A percentile compares a stretch with the other conserved stretches of the same genome.
These are phyloP conservation scores for Phytophthora syringae DNA, from an alignment of 352 stramenopile genomes.

Conservation along the genomic window DNA sequence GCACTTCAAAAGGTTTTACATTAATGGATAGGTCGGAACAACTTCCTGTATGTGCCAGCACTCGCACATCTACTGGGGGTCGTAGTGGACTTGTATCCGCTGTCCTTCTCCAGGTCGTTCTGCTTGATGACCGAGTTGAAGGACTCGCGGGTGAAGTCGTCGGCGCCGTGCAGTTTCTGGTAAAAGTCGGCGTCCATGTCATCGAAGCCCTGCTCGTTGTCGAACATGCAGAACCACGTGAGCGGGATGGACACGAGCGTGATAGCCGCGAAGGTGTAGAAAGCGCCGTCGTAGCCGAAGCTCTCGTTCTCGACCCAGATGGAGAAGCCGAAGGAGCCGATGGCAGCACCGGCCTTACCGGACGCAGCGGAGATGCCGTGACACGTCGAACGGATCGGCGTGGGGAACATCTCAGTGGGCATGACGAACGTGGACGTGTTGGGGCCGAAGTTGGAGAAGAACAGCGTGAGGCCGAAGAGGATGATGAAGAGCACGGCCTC, in stretches of 20 bases:
- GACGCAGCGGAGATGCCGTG: slow-evolving; percentile 88
- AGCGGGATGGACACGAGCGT: slow-evolving; percentile 58
- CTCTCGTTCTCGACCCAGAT: slow-evolving; percentile 66
- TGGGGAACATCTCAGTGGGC: slow-evolving; percentile 88
- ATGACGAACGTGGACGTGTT: slow-evolving; percentile 91
- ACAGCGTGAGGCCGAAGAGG: slow-evolving; percentile 77
- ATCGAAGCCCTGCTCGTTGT: slow-evolving; percentile 61
- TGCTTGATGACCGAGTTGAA: slow-evolving; percentile 37
- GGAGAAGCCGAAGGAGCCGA: slow-evolving; percentile 72
- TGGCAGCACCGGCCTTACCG: slow-evolving; percentile 88
- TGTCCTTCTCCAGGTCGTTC: slow-evolving; percentile 36
- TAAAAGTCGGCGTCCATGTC: slow-evolving; percentile 73
- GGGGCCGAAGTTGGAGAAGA: slow-evolving; percentile 89
- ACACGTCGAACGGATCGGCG: slow-evolving; percentile 85
- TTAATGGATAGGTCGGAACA: slow-evolving; percentile 22
- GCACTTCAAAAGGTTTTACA: slow-evolving; percentile 26
- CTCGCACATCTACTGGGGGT: slow-evolving; percentile 34
- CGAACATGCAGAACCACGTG: slow-evolving; percentile 72
- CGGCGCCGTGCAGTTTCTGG: slow-evolving; percentile 37
- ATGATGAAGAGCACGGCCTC: slow-evolving; percentile 70
- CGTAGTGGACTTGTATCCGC: slow-evolving; percentile 28
- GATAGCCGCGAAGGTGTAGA: slow-evolving; percentile 68
- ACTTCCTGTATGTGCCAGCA: slow-evolving; percentile 21
- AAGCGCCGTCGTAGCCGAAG: slow-evolving; percentile 65
- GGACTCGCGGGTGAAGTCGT: slow-evolving; percentile 48